Evolutionary conservation across 805 yeast species (phyloP).

Genomic region (Kodamaea laetipori): DNA sequence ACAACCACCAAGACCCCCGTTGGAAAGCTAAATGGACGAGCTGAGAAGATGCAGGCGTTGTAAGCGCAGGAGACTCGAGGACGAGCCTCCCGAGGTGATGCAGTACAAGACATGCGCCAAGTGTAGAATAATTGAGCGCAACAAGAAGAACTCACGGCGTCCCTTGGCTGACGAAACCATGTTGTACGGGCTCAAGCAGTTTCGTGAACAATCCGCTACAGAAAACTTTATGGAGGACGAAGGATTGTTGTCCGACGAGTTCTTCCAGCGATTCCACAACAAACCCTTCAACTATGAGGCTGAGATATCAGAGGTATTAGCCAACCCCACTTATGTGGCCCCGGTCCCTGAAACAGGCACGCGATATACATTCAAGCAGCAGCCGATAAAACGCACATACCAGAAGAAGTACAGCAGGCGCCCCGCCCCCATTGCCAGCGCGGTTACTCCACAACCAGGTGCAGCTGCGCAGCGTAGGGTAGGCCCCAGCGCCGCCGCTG

Average conservation of each 20-base stretch:
- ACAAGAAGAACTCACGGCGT: constrained; percentile 44
- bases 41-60: constrained; percentile 55
- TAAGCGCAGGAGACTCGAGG: constrained; percentile 55
- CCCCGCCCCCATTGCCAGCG: neutral
- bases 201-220: constrained; percentile 38
- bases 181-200: constrained; percentile 48
- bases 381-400: constrained; percentile 1
- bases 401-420: constrained; percentile 8
- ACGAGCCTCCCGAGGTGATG: constrained; percentile 57
- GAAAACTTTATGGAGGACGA: constrained; percentile 37
- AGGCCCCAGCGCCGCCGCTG: neutral
- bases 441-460: neutral
- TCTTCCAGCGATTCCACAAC: constrained; percentile 19
- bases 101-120: constrained; percentile 61
- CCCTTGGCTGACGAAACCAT: constrained; percentile 50
- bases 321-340: constrained; percentile 15
- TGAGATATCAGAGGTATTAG: constrained; percentile 16
- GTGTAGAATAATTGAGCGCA: constrained; percentile 56
- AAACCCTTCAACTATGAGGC: constrained; percentile 19
- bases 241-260: constrained; percentile 25
- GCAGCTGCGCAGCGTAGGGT: neutral
- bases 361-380: constrained; percentile 9
- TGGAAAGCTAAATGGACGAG: constrained; percentile 7
- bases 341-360: constrained; percentile 9
- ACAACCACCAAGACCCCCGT: constrained; percentile 6